Evolutionary conservation across 192 early-diverging fungal species (phyloP), one percentile per base, ranked within the genome.

Genomic region (Coemansia sp.): DNA sequence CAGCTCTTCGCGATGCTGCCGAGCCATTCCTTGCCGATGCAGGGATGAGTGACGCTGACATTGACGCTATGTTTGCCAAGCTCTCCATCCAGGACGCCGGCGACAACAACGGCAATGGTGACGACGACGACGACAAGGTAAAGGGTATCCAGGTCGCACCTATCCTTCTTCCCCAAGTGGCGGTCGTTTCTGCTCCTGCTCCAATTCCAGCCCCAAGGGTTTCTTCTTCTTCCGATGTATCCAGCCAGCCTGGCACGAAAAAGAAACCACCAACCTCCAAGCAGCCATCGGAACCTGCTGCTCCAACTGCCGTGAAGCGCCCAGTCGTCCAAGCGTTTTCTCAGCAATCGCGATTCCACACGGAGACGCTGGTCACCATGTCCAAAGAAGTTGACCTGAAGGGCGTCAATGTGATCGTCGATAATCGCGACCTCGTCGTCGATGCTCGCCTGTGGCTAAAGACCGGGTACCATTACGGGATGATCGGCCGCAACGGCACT

Each of bases 401-500:
- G 60, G 82, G 77, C 4, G 91, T 97, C 48, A 90, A 91, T 67
- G 81, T 97, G 28, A 82, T 81, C 9, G 78, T 97, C 41, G 84
- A 84, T n/a, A 84, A 85, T 25, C 57, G 50, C 13, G 84, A 89
- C 29, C 62, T 97, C 15, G 84, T 97, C 13, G 80, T 83, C 20
- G 90, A 94, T 65, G 79, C 94, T 4, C 79, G 88, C 13, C 75
- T 97, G 45, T 82, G 85, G 76, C 81, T 96, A 37, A 91, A 90
- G 59, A 62, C 84, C 22, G 90, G 90, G 17, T 85, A 85, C 19
- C 85, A 84, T 57, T 96, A 96, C 54, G 77, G 77, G n/a, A 69
- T 99, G 58, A 93, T 99, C 50, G 97, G 95, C 34, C 92, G 92
- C 67, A 92, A 93, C 75, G 94, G 94, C 73, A 90, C 85, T 11